Conservation (phyloP, 2,329 filamentous ascomycete genomes). For the Claviceps citrina region DNA sequence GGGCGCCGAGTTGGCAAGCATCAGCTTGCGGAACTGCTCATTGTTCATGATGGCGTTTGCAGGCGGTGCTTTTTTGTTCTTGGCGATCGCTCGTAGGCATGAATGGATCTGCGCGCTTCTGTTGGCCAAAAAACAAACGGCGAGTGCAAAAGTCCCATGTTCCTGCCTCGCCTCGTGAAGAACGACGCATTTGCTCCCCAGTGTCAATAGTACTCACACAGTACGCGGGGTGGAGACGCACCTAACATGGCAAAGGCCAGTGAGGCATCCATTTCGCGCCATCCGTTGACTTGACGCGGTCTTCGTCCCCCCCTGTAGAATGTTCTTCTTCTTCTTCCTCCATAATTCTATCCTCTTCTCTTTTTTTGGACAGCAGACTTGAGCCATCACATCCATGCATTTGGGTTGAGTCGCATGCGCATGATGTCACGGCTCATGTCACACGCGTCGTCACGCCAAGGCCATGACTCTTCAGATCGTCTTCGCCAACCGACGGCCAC, state of each 20-base stretch:
- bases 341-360: neutral
- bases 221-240: too few relatives aligned
- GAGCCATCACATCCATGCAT: neutral
- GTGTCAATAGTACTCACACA: neutral
- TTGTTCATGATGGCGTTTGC: slow-evolving; percentile 60
- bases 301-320: neutral
- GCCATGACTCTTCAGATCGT: neutral
- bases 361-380: neutral
- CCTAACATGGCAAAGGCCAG: too few relatives aligned
- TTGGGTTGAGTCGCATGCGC: neutral
- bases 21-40: slow-evolving; percentile 74
- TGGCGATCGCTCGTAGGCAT: neutral
- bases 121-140: too few relatives aligned
- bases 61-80: neutral
- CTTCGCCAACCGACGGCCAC: neutral
- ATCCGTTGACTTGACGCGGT: neutral
- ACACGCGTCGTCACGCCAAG: neutral
- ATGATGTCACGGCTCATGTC: neutral
- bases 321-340: neutral
- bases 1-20: slow-evolving; percentile 36
- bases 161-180: neutral
- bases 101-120: neutral
- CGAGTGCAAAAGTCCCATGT: neutral
- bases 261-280: neutral
- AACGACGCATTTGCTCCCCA: neutral